These are phyloP conservation scores for Fusarium caatingaense DNA, from an alignment of 2,329 filamentous ascomycete genomes.

Conservation along the genomic window DNA sequence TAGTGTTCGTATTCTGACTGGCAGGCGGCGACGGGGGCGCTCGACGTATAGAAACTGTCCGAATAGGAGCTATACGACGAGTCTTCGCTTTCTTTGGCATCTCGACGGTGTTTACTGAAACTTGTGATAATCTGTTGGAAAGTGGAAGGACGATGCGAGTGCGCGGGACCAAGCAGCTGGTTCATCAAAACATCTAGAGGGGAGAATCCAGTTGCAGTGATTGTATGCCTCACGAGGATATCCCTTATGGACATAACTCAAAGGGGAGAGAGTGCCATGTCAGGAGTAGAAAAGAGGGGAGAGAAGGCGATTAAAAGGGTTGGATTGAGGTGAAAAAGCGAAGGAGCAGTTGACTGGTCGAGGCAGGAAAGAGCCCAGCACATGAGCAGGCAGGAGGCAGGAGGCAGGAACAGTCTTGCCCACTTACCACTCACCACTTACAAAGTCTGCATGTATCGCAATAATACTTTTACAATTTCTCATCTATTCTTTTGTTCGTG, in stretches of 20 bases:
- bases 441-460: background rate
- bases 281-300: background rate
- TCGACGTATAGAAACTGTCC: background rate
- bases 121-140: background rate
- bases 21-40: slow-evolving; percentile 4
- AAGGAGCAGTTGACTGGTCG: background rate
- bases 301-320: background rate
- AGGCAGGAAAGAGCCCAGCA: background rate
- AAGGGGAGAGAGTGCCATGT: background rate
- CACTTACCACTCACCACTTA: background rate
- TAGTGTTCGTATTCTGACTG: slow-evolving; percentile 9
- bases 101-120: background rate
- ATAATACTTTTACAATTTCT: background rate
- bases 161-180: background rate
- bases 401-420: background rate
- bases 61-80: slow-evolving; percentile 33
- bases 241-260: background rate
- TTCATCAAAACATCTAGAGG: background rate
- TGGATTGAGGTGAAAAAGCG: background rate
- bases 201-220: background rate
- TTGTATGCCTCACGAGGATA: background rate
- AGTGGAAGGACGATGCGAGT: background rate
- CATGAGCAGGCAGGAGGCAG: background rate
- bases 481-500: background rate
- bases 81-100: slow-evolving; percentile 17